A percentile compares a stretch with the other conserved stretches of the same genome.
These are phyloP conservation scores for Tetraselmis chui DNA, from an alignment of 139 green algal genomes.

Conservation along the genomic window DNA sequence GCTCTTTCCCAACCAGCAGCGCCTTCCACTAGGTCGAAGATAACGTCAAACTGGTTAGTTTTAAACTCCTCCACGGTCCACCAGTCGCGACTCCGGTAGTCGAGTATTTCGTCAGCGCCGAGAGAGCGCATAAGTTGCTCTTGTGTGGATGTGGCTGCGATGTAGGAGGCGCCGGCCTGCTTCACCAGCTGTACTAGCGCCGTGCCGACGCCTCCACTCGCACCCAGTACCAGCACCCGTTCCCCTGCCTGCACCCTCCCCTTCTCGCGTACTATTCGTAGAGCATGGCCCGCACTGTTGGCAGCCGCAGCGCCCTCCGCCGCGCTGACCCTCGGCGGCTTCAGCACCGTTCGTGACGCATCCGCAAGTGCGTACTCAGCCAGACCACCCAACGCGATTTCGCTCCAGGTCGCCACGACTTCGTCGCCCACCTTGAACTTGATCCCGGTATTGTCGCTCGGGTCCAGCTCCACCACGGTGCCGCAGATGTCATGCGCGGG, in stretches of 20 bases:
- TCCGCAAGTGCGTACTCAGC: slow-evolving; percentile 10
- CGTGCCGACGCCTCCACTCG: slow-evolving; percentile 5
- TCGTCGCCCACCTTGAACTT: slow-evolving; percentile 12
- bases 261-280: slow-evolving; percentile 4
- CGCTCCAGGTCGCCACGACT: slow-evolving; percentile 7
- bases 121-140: slow-evolving; percentile 1
- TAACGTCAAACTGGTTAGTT: slow-evolving; percentile 2
- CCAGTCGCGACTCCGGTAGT: slow-evolving; percentile 11
- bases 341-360: background rate
- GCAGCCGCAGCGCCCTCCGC: slow-evolving; percentile 6
- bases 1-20: background rate
- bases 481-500: slow-evolving; percentile 4
- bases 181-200: slow-evolving; percentile 5
- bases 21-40: slow-evolving; percentile 11
- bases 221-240: slow-evolving; percentile 11
- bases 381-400: slow-evolving; percentile 5
- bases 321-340: background rate
- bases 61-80: background rate
- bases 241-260: slow-evolving; percentile 1
- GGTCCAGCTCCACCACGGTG: slow-evolving; percentile 2
- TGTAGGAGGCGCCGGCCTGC: slow-evolving; percentile 6
- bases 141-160: slow-evolving; percentile 8
- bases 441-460: background rate
- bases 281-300: slow-evolving; percentile 4
- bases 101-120: slow-evolving; percentile 11